Evolutionary conservation across 1,284 basidiomycete genomes (phyloP).

Genomic region (Calocybe gambosa): DNA sequence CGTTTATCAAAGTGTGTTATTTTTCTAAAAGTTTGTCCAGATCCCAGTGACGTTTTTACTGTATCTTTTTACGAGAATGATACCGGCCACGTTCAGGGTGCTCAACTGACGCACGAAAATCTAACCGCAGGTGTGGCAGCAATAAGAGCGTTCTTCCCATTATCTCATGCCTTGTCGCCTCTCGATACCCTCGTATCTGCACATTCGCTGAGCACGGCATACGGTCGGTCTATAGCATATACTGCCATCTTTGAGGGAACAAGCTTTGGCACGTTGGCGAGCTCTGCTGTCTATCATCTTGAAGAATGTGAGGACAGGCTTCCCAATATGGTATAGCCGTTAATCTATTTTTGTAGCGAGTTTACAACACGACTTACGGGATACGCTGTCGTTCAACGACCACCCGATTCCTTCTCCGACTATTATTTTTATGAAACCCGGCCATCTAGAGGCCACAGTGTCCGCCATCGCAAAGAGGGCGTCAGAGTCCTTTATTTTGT

Average conservation of each 20-base stretch:
- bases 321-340: too few species aligned
- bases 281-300: slow-evolving; percentile 43
- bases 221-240: slow-evolving; percentile 68
- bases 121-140: slow-evolving; percentile 76
- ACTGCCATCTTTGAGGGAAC: slow-evolving; percentile 69
- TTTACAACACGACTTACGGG: slow-evolving; percentile 32
- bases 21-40: slow-evolving; percentile 27
- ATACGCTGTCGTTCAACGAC: slow-evolving; percentile 39
- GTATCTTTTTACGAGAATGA: slow-evolving; percentile 55
- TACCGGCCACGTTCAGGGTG: slow-evolving; percentile 49
- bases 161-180: slow-evolving; percentile 52
- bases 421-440: slow-evolving; percentile 54
- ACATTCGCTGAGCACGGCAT: slow-evolving; percentile 62
- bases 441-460: slow-evolving; percentile 48
- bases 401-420: slow-evolving; percentile 65
- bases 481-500: slow-evolving; percentile 44
- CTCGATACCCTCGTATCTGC: slow-evolving; percentile 72
- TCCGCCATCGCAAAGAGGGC: slow-evolving; percentile 47
- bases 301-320: slow-evolving; percentile 36
- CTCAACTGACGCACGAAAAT: slow-evolving; percentile 68
- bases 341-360: slow-evolving; percentile 13
- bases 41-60: slow-evolving; percentile 56
- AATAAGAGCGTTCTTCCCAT: slow-evolving; percentile 57
- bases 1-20: neutral
- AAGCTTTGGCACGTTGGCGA: slow-evolving; percentile 59